A percentile compares a stretch with the other conserved stretches of the same genome.
phyloP scores from a whole-genome alignment of 768 basidiomycete species.

The Amanita fuliginea region DNA sequence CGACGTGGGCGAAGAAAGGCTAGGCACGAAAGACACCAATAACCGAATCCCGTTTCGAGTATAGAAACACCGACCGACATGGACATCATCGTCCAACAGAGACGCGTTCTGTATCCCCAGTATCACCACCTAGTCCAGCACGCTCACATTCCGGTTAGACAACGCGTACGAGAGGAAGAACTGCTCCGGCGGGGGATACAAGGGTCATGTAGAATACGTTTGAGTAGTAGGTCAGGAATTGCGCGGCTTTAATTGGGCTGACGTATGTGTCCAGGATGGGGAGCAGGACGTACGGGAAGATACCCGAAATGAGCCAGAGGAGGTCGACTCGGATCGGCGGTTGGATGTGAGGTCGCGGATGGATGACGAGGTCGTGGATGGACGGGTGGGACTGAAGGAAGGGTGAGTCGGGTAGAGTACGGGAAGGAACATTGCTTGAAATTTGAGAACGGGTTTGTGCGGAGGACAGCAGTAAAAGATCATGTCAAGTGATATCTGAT shows the following conservation, averaged over 20 bases:
- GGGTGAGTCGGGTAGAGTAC: conserved; percentile 2
- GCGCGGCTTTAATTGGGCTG: conserved; percentile 8
- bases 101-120: conserved; percentile 7
- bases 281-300: conserved; percentile 1
- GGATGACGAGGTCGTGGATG: conserved; percentile 6
- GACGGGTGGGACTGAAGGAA: conserved; percentile 7
- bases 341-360: conserved; percentile 9
- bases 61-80: conserved; percentile 3
- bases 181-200: background rate
- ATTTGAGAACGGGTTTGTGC: background rate
- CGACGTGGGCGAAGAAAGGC: conserved; percentile 1
- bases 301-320: background rate
- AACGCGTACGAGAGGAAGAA: conserved; percentile 3
- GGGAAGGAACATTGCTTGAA: conserved; percentile 7
- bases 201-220: conserved; percentile 3
- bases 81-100: conserved; percentile 1
- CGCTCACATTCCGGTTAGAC: conserved; percentile 3
- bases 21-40: background rate
- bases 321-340: conserved; percentile 3
- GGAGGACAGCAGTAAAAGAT: conserved; percentile 5
- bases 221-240: conserved; percentile 8
- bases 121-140: conserved; percentile 10
- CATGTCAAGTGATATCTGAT: conserved; percentile 7
- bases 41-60: background rate
- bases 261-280: conserved; percentile 7